Evolutionary conservation across 768 basidiomycete species (phyloP), one percentile per base, ranked within the genome.

Genomic region (Tephrocybe sp.): DNA sequence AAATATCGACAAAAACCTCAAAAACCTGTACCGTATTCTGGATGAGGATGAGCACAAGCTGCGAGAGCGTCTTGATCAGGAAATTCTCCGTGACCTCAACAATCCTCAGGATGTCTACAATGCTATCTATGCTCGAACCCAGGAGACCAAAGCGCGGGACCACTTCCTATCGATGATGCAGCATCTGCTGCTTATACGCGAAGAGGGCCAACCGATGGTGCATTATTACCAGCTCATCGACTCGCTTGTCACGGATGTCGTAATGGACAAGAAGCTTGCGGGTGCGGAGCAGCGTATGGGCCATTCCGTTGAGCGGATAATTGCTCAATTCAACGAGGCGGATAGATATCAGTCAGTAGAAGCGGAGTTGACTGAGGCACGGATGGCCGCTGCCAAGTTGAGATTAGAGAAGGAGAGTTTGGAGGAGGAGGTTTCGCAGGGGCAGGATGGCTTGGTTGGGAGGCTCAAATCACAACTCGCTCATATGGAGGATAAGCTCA

Each of bases 91-190:
- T 46, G 86, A 89, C 63, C 78, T 97, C 56, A 80, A 79, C 32
- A 84, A 87, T 52, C 87, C 92, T 15, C 81, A 87, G 59, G 94
- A 98, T 62, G 86, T 98, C 26, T 96, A 89, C 72, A 82, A 86
- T 45, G 88, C 89, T 2, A 76, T 99, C 39, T 79, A 80, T 54
- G 70, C 81, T n/a, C 86, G 80, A 64, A 85, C 87, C n/a, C 76
- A 84, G 52, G 86, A 87, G 35, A 84, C 88, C 12, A 83, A 82
- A 51, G 93, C 94, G 5, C 76, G 79, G 57, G 85, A 89, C 54
- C 86, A 95, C 64, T 89, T 99, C 65, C 72, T 95, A 34, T 91
- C 92, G n/a, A 88, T 93, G 67, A 82, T 98, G 80, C 92, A 93
- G 62, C 94, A 98, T 68, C 67, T 99, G 49, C 76, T 98, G 16